Evolutionary conservation across 2,329 filamentous ascomycete genomes (phyloP).

Genomic region (Monosporascus sp.): DNA sequence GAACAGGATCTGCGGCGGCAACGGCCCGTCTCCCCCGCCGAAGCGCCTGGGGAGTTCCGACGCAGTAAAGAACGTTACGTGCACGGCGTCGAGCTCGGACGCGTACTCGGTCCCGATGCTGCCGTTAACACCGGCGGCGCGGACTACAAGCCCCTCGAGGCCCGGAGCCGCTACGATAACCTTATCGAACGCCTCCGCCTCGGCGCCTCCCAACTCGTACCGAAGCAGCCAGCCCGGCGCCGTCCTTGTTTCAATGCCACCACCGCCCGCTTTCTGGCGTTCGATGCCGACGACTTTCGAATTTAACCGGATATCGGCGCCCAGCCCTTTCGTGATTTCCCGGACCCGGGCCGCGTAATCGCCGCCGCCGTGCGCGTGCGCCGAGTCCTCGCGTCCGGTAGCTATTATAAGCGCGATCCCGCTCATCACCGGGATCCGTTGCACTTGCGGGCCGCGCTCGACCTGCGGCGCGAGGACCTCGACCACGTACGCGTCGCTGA

Average conservation of each 20-base stretch:
- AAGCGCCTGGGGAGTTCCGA: slow-evolving; percentile 2
- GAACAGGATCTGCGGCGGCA: slow-evolving; percentile 8
- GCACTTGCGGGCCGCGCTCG: slow-evolving; percentile 4
- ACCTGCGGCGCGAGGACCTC: slow-evolving; percentile 18
- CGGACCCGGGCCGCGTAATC: slow-evolving; percentile 11
- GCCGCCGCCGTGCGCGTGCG: slow-evolving; percentile 12
- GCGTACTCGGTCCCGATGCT: slow-evolving; percentile 3
- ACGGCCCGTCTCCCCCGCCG: slow-evolving; percentile 1
- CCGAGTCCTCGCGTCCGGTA: slow-evolving; percentile 13
- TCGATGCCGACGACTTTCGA: slow-evolving; percentile 11
- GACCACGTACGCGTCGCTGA: slow-evolving; percentile 12
- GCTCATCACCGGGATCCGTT: slow-evolving; percentile 3
- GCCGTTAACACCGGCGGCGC: background rate
- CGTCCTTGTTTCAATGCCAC: background rate
- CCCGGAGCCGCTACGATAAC: slow-evolving; percentile 12
- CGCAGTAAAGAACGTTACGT: slow-evolving; percentile 13
- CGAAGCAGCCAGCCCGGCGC: slow-evolving; percentile 11
- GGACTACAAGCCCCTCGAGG: background rate
- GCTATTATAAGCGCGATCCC: slow-evolving; percentile 15
- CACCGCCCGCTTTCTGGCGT: slow-evolving; percentile 8
- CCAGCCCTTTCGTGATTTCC: slow-evolving; percentile 4
- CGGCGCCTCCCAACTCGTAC: background rate
- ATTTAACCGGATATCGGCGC: slow-evolving; percentile 1
- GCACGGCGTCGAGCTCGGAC: slow-evolving; percentile 6
- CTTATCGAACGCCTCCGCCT: slow-evolving; percentile 10